Percentiles rank a stretch among this genome's conserved stretches.
These are phyloP conservation scores for Didymella pomorum DNA, from an alignment of 2,329 filamentous ascomycete genomes.

Conservation along the genomic window DNA sequence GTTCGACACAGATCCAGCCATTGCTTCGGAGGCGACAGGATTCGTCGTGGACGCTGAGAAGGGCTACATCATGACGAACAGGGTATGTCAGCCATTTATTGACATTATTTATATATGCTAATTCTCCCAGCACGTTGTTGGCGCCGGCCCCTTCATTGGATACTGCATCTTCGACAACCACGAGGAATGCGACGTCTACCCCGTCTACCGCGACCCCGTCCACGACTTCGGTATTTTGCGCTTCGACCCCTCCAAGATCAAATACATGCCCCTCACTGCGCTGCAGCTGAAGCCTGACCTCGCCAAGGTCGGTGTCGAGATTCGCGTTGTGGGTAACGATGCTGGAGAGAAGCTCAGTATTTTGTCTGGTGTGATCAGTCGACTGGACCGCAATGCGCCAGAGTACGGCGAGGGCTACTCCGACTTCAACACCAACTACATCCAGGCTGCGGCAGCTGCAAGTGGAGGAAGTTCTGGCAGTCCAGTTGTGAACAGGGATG, in stretches of 20 bases:
- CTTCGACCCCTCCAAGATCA: conserved; percentile 94
- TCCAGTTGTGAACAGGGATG: conserved; percentile 95
- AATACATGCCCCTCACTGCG: conserved; percentile 91
- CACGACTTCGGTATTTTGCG: conserved; percentile 98
- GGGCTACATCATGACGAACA: conserved; percentile 69
- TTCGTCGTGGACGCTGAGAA: conserved; percentile 96
- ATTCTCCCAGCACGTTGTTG: conserved; percentile 78
- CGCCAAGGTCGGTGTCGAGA: conserved; percentile 89
- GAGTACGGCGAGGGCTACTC: conserved; percentile 96
- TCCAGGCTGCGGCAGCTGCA: conserved; percentile 95
- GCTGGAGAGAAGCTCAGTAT: conserved; percentile 98
- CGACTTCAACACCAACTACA: conserved; percentile 97
- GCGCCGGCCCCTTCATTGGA: conserved; percentile 95
- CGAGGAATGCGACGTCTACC: conserved; percentile 92
- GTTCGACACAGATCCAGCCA: conserved; percentile 94
- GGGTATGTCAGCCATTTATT: conserved; percentile 37
- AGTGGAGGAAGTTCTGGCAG: conserved; percentile 98
- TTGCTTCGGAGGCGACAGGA: conserved; percentile 94
- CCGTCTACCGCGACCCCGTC: conserved; percentile 96
- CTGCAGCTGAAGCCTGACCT: conserved; percentile 84
- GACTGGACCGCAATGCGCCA: conserved; percentile 93
- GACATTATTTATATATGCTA: conserved; percentile 23
- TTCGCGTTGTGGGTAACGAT: conserved; percentile 97
- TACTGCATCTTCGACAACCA: conserved; percentile 99
- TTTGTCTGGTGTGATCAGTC: conserved; percentile 94